phyloP scores from a whole-genome alignment of 495 filamentous ascomycete genomes.

The Aspergillus sclerotiicarbonarius region DNA sequence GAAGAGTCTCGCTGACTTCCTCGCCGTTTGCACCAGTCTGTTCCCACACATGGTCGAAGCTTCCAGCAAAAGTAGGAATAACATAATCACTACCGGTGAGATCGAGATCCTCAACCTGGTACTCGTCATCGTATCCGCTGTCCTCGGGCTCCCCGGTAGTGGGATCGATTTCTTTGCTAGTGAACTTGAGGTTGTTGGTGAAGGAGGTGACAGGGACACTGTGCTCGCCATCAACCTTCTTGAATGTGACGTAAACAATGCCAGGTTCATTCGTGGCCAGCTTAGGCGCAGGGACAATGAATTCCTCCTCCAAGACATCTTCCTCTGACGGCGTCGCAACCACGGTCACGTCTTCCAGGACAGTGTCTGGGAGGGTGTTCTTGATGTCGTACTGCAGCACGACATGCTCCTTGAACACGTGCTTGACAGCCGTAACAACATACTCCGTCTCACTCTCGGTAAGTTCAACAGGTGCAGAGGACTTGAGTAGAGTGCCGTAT shows the following conservation, averaged over 20 bases:
- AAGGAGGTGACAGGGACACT: conserved; percentile 73
- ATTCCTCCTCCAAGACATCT: conserved; percentile 78
- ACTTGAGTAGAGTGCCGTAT: conserved; percentile 88
- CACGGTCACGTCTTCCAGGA: conserved; percentile 88
- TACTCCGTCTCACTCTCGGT: conserved; percentile 98
- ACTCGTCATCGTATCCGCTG: conserved; percentile 92
- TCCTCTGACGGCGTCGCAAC: conserved; percentile 81
- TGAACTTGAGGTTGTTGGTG: conserved; percentile 93
- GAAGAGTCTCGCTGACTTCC: conserved; percentile 87
- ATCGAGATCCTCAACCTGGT: conserved; percentile 93
- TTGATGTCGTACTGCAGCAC: conserved; percentile 98
- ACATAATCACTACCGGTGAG: conserved; percentile 90
- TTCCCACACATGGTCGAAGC: conserved; percentile 97
- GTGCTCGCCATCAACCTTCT: conserved; percentile 68
- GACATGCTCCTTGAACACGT: conserved; percentile 94
- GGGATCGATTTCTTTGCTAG: conserved; percentile 95
- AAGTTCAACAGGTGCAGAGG: conserved; percentile 79
- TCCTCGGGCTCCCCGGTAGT: conserved; percentile 92
- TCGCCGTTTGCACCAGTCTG: conserved; percentile 85
- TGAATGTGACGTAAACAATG: conserved; percentile 93
- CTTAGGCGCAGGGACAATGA: conserved; percentile 85
- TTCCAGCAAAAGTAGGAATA: conserved; percentile 86
- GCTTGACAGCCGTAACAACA: conserved; percentile 89
- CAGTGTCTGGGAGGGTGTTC: conserved; percentile 89
- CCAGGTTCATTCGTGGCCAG: conserved; percentile 80